phyloP scores from a whole-genome alignment of 2,329 filamentous ascomycete species.

The Colletotrichum karsti region DNA sequence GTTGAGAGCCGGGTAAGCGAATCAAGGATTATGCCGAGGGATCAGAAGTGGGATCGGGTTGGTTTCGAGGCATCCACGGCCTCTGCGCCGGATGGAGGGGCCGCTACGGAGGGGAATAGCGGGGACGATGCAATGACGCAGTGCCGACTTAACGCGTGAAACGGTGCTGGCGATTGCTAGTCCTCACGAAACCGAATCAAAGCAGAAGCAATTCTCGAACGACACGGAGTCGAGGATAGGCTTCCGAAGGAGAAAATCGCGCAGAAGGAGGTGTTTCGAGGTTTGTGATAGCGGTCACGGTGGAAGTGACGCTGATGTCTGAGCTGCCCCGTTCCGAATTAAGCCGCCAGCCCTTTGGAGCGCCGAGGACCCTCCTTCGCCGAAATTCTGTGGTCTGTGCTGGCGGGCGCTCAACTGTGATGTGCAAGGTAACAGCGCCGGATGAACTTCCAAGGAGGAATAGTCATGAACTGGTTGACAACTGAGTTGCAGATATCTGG shows the following conservation, averaged over 20 bases:
- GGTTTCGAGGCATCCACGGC: conserved; percentile 21
- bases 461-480: background rate
- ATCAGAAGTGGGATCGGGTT: background rate
- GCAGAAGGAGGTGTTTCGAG: conserved; percentile 2
- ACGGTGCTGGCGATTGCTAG: background rate
- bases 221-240: background rate
- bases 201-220: background rate
- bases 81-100: conserved; percentile 24
- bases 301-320: conserved; percentile 16
- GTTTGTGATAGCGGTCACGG: conserved; percentile 4
- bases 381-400: conserved; percentile 21
- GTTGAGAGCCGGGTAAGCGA: background rate
- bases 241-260: conserved; percentile 8
- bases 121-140: conserved; percentile 26
- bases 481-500: background rate
- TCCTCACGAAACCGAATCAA: background rate
- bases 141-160: background rate
- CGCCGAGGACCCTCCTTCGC: conserved; percentile 5
- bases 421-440: background rate
- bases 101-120: conserved; percentile 26
- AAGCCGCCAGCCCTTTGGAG: conserved; percentile 15
- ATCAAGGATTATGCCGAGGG: background rate
- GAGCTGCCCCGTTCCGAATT: conserved; percentile 27
- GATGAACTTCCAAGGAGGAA: background rate
- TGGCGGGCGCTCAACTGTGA: background rate